A percentile compares a stretch with the other conserved stretches of the same genome.
Conservation (phyloP, 169 alveolate species). For the Plasmodium vivax region DNA sequence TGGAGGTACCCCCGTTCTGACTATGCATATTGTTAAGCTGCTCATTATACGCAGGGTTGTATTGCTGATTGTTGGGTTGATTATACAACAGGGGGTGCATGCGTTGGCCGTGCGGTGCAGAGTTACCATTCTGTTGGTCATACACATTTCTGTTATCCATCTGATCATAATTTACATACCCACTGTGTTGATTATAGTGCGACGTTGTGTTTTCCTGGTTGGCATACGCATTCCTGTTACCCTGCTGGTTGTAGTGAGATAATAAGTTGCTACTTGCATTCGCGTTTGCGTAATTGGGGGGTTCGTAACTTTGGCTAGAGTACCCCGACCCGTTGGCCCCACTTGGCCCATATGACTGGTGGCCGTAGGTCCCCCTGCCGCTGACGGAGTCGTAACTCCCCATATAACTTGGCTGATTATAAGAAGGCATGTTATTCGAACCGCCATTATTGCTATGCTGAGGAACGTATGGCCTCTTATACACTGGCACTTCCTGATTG, state of each 20-base stretch:
- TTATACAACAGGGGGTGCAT: background rate
- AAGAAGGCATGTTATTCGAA: background rate
- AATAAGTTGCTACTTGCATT: constrained; percentile 6
- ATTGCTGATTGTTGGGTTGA: constrained; percentile 58
- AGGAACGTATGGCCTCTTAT: constrained; percentile 46
- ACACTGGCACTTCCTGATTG: constrained; percentile 43
- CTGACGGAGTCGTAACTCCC: background rate
- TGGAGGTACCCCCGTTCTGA: background rate
- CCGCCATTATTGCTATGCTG: background rate
- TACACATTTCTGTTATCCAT: constrained; percentile 14
- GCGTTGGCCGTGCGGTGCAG: background rate
- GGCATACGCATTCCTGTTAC: background rate
- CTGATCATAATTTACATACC: constrained; percentile 3
- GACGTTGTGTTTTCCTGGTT: constrained; percentile 8
- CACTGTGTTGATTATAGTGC: constrained; percentile 45
- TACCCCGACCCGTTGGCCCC: background rate
- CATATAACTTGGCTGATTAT: constrained; percentile 21
- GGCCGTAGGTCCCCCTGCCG: constrained; percentile 1
- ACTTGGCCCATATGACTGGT: constrained; percentile 12
- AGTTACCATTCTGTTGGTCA: constrained; percentile 11
- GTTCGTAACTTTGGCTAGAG: constrained; percentile 1
- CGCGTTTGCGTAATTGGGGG: background rate
- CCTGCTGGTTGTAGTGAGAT: constrained; percentile 29
- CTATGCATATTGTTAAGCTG: constrained; percentile 16
- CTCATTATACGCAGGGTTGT: constrained; percentile 37